A percentile compares a stretch with the other conserved stretches of the same genome.
These are phyloP conservation scores for Ilyonectria sp. DNA, from an alignment of 2,329 filamentous ascomycete species.

Conservation along the genomic window DNA sequence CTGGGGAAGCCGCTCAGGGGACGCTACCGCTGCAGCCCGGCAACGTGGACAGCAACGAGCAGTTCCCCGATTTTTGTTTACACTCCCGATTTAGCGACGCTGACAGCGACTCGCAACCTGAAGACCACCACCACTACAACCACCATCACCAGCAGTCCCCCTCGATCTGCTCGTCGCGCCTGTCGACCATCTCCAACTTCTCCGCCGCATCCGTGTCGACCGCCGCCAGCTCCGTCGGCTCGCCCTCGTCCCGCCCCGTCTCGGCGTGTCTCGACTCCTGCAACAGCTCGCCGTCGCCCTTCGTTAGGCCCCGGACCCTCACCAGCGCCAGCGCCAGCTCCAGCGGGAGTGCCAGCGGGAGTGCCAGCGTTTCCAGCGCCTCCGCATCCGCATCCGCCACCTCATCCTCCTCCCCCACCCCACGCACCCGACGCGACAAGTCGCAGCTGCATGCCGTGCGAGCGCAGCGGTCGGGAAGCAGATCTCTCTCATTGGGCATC, in stretches of 20 bases:
- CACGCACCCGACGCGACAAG: slow-evolving; percentile 61
- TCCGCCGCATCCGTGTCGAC: slow-evolving; percentile 34
- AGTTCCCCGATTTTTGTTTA: slow-evolving; percentile 63
- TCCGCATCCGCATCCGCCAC: slow-evolving; percentile 40
- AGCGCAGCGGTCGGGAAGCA: slow-evolving; percentile 61
- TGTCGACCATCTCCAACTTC: slow-evolving; percentile 47
- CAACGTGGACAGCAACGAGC: slow-evolving; percentile 55
- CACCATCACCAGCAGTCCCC: slow-evolving; percentile 47
- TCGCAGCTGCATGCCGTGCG: slow-evolving; percentile 66
- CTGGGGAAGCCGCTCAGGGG: slow-evolving; percentile 44
- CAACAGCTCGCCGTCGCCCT: slow-evolving; percentile 32
- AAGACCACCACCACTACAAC: slow-evolving; percentile 41
- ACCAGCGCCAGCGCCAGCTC: slow-evolving; percentile 42
- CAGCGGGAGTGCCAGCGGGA: slow-evolving; percentile 44
- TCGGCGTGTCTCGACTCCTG: slow-evolving; percentile 36
- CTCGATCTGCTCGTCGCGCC: slow-evolving; percentile 43
- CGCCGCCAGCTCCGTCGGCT: slow-evolving; percentile 42
- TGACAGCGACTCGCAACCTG: slow-evolving; percentile 17
- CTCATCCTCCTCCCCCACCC: slow-evolving; percentile 48
- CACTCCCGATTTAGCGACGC: slow-evolving; percentile 40
- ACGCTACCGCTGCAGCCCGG: slow-evolving; percentile 52
- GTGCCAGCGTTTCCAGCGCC: slow-evolving; percentile 7
- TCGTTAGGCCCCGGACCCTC: slow-evolving; percentile 40
- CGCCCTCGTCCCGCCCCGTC: slow-evolving; percentile 42
- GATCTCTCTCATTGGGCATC: slow-evolving; percentile 49